These are phyloP conservation scores for Salvia rosmarinus DNA, from an alignment of 257 asterid species.

Conservation along the genomic window DNA sequence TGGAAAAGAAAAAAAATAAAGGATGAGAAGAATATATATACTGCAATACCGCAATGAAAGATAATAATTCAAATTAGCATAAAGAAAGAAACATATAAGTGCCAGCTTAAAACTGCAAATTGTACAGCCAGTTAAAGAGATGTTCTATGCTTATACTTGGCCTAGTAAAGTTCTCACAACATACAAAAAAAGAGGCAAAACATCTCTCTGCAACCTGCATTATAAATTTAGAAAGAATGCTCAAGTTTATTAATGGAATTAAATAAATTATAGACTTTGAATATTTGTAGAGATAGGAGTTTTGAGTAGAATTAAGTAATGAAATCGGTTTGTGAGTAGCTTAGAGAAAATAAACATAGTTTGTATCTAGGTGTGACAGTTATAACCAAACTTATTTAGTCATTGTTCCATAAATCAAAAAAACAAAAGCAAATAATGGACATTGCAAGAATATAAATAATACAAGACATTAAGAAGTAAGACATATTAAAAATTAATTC, in stretches of 20 bases:
- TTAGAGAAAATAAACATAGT: not conserved
- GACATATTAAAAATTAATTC: too few species aligned
- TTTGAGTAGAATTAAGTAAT: not conserved
- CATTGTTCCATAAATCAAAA: not conserved
- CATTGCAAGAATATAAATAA: not conserved
- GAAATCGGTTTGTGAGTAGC: not conserved
- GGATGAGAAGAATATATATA: too few species aligned
- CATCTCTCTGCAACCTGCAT: slow-evolving; percentile 91
- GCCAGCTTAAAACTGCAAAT: too few species aligned
- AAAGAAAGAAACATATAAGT: too few species aligned
- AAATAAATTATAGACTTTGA: not conserved
- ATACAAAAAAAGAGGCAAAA: slow-evolving; percentile 86
- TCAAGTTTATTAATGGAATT: too few species aligned
- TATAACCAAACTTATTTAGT: not conserved
- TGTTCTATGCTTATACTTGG: slow-evolving; percentile 72
- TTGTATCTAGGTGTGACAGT: not conserved
- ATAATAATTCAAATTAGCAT: too few species aligned
- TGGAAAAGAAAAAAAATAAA: too few species aligned
- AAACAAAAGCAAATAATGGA: not conserved
- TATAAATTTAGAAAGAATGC: not conserved
- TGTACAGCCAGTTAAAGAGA: slow-evolving; percentile 34
- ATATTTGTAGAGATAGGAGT: not conserved
- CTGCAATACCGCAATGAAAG: too few species aligned
- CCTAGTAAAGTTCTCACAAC: slow-evolving; percentile 74
- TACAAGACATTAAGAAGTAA: slow-evolving; percentile 4